Evolutionary conservation across 2,329 filamentous ascomycete genomes (phyloP).

Genomic region (Dendrostoma leiphaemia): DNA sequence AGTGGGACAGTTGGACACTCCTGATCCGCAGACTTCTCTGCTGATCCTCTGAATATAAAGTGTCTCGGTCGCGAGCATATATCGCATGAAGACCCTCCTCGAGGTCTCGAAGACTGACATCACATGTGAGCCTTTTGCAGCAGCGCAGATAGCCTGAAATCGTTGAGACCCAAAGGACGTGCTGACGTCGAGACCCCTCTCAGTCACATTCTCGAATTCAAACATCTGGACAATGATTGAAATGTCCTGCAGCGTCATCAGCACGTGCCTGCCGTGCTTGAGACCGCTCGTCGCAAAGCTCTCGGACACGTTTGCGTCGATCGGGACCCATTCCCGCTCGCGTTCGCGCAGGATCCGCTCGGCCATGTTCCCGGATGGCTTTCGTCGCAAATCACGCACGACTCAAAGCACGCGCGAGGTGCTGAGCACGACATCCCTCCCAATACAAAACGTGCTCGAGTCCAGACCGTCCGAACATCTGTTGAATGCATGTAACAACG

Average conservation of each 20-base stretch:
- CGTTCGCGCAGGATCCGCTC: too few species aligned
- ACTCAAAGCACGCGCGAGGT: too few species aligned
- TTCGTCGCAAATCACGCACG: too few species aligned
- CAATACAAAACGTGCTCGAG: too few species aligned
- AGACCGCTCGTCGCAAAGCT: slow-evolving; percentile 19
- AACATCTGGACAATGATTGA: slow-evolving; percentile 25
- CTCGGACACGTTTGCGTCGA: neutral
- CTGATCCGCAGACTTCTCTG: neutral
- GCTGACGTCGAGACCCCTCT: slow-evolving; percentile 8
- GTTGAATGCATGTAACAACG: too few species aligned
- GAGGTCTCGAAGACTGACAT: neutral
- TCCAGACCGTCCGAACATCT: too few species aligned
- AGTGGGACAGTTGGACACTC: slow-evolving; percentile 22
- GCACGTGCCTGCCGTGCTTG: slow-evolving; percentile 23
- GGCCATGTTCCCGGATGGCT: too few species aligned
- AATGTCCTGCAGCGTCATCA: slow-evolving; percentile 23
- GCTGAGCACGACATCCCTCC: too few species aligned
- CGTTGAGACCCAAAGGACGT: neutral
- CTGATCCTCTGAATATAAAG: neutral
- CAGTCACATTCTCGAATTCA: slow-evolving; percentile 13
- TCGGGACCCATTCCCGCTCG: too few species aligned
- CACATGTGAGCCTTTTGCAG: neutral
- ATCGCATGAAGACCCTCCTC: slow-evolving; percentile 13
- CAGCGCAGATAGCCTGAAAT: too few species aligned
- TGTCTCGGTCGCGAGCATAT: slow-evolving; percentile 13